Evolutionary conservation across 2,329 filamentous ascomycete genomes (phyloP).

Genomic region (Calycina marina): DNA sequence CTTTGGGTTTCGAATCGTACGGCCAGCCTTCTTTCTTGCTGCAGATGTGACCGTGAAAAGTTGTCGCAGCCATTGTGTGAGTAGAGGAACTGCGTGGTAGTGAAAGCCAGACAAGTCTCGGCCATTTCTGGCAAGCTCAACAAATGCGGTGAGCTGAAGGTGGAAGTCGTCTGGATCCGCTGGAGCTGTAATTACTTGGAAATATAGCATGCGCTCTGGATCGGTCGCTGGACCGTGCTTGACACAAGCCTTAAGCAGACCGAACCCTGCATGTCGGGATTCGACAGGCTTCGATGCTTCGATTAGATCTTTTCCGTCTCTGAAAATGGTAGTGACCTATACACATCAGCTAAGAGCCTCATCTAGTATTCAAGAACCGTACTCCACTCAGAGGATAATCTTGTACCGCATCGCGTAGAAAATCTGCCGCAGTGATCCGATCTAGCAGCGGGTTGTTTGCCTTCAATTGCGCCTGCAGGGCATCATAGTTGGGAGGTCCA

Average conservation of each 20-base stretch:
- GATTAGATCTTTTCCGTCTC: constrained; percentile 50
- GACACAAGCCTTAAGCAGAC: constrained; percentile 49
- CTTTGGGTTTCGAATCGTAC: constrained; percentile 26
- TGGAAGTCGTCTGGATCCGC: constrained; percentile 49
- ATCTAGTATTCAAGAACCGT: background rate
- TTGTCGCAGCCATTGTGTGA: constrained; percentile 44
- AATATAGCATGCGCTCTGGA: constrained; percentile 51
- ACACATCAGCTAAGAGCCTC: background rate
- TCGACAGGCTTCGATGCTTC: constrained; percentile 37
- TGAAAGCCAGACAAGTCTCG: constrained; percentile 52
- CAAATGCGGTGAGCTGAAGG: constrained; percentile 47
- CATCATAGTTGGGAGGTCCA: constrained; percentile 36
- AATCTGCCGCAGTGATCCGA: constrained; percentile 40
- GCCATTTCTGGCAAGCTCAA: constrained; percentile 45
- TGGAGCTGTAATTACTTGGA: constrained; percentile 42
- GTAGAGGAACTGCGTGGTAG: constrained; percentile 47
- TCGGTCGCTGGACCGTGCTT: constrained; percentile 48
- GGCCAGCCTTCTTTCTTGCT: constrained; percentile 35
- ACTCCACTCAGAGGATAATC: constrained; percentile 37
- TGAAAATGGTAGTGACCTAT: constrained; percentile 37
- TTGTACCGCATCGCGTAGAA: constrained; percentile 39
- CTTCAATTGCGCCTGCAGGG: constrained; percentile 39
- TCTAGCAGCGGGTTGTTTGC: constrained; percentile 34
- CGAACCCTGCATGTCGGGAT: constrained; percentile 47
- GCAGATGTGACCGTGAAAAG: constrained; percentile 37